Evolutionary conservation across 805 yeast species (phyloP), one percentile per base, ranked within the genome.

Genomic region (Candida ipomoeae): DNA sequence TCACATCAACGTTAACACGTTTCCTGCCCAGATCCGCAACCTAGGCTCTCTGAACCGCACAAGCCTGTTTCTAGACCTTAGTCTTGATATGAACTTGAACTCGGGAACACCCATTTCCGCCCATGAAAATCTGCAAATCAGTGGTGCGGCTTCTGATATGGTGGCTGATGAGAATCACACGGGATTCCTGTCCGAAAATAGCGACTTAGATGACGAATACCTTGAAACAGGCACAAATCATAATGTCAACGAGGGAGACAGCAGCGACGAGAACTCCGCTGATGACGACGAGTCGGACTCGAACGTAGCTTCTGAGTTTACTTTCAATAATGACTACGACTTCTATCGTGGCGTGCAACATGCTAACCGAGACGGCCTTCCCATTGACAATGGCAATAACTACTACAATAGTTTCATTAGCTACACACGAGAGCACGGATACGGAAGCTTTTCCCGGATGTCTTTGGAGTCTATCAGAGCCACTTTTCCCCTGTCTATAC

Each of bases 11-110:
- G 21, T 21, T 39, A 21, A 42, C 38, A 33, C 31, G 6, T 23
- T 40, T 10, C 52, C 51, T 8, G 41, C 41, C 34, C 55, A 33
- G 40, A 47, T 46, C 46, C 53, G 46, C 44, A 49, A 44, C 39
- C 38, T 38, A 45, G 45, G 46, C 32, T 31, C 41, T 21, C 48
- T 35, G 8, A 43, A 29, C 39, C 51, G 40, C 35, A 38, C 35
- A 17, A 21, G 20, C 18, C 39, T 20, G 39, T 40, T 49, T 15
- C 46, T 48, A 29, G 50, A 49, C 36, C 38, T 49, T 39, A 48
- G 38, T 33, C 37, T 49, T 6, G 42, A 49, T 29, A 45, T 49
- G 52, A 42, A 49, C 45, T 34, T 49, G 17, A 43, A 49, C 26
- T 18, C 42, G 10, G 45, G 23, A 34, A n/a, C 45, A 33, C 20